These are phyloP conservation scores for Daedaleopsis sinensis DNA, from an alignment of 768 basidiomycete genomes.

Conservation along the genomic window DNA sequence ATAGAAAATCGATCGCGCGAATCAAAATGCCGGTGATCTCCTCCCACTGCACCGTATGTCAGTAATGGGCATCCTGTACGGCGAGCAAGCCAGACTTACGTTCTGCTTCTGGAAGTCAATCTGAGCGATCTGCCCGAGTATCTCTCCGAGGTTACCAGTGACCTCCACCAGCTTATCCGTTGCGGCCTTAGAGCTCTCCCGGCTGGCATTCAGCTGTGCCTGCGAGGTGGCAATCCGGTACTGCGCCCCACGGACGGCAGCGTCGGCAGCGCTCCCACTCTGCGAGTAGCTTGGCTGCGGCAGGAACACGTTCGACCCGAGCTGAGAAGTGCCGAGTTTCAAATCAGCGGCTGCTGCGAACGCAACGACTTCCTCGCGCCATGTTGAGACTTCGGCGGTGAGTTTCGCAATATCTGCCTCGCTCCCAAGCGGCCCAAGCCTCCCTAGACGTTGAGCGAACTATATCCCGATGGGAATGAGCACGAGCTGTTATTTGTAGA, in stretches of 20 bases:
- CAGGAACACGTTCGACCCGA: slow-evolving; percentile 2
- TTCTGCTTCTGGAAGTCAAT: neutral
- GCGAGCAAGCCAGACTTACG: neutral
- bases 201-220: slow-evolving; percentile 4
- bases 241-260: neutral
- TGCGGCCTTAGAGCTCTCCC: slow-evolving; percentile 1
- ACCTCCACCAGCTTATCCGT: slow-evolving; percentile 5
- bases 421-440: neutral
- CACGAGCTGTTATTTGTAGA: neutral
- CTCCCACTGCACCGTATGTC: neutral
- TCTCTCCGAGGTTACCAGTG: neutral
- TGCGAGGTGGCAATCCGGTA: neutral
- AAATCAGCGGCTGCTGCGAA: neutral
- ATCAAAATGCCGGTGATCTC: neutral
- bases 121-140: neutral
- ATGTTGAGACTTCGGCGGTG: neutral
- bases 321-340: neutral
- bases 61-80: neutral
- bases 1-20: slow-evolving; percentile 1
- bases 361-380: neutral
- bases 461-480: neutral
- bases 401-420: neutral
- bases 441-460: neutral
- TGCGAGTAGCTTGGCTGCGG: neutral
- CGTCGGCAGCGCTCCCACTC: neutral